phyloP scores from a whole-genome alignment of 306 rosid species.

The Ochetophila trinervis region DNA sequence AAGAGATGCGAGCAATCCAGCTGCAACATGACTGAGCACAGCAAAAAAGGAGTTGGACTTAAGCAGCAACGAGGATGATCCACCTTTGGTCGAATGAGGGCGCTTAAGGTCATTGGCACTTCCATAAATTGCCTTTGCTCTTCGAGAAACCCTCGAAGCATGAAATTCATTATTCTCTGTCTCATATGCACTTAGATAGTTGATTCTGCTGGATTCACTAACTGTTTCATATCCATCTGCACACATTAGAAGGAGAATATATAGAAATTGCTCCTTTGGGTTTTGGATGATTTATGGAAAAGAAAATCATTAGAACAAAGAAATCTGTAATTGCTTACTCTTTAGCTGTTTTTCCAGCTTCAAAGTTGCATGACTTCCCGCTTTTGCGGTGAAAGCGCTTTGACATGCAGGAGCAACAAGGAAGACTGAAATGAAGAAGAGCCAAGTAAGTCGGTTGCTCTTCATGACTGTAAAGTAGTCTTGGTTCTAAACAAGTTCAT shows the following conservation, averaged over 20 bases:
- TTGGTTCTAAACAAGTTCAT: background rate
- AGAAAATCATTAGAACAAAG: no score
- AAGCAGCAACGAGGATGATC: constrained; percentile 21
- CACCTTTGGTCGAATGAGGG: constrained; percentile 10
- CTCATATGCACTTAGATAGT: constrained; percentile 19
- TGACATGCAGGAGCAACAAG: constrained; percentile 30
- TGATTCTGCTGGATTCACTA: constrained; percentile 22
- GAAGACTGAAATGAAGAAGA: constrained; percentile 30
- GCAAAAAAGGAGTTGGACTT: constrained; percentile 27
- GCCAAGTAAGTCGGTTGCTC: constrained; percentile 9
- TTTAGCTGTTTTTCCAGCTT: constrained; percentile 22
- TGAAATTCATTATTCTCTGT: constrained; percentile 30
- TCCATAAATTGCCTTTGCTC: constrained; percentile 28
- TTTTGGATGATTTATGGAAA: background rate
- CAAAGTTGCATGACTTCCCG: constrained; percentile 16
- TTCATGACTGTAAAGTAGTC: constrained; percentile 21
- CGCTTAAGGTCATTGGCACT: constrained; percentile 33
- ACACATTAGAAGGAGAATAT: constrained; percentile 1
- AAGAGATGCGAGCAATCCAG: constrained; percentile 28
- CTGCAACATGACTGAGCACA: constrained; percentile 15
- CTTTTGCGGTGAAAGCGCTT: constrained; percentile 13
- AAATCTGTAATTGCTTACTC: constrained; percentile 27
- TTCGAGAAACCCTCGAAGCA: constrained; percentile 4
- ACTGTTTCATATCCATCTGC: constrained; percentile 26
- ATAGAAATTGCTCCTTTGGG: background rate